Base-by-base conservation (phyloP, 805 yeast genomes). In the Ogataea sp. region DNA sequence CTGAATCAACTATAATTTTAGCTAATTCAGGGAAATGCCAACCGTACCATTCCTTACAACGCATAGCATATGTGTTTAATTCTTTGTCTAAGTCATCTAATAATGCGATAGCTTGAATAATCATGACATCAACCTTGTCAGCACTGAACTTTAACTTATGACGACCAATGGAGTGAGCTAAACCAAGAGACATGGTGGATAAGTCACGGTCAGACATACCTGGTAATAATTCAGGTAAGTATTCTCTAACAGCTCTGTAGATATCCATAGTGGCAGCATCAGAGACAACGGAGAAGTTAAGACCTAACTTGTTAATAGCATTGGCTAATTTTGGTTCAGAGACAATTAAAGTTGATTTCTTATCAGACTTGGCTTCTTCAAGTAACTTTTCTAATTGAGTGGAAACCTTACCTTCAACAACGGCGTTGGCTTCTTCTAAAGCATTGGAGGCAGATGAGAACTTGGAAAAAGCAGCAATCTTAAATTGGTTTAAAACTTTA, bases 21-120 rank as follows among this genome's bases (percentile, higher is more conserved):
- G 97, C 96, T 78, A 93, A 78, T 67, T 93, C 98, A 30, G 98
- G 98, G 81, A 93, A 93, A 67, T 93, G 98, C 98, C 98, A 93
- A 50, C 98, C 98, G 69, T 93, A 93, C 98, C 98, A 93, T 70
- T 93, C 98, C 71, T 90, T 93, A 68, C 90, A 79, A 71, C 98
- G 81, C 98, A 93, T 93, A 51, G 97, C 96, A 56, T 90, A 93
- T 39, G 97, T 93, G 71, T 93, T 93, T 55, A 93, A 76, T 66
- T 93, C 98, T 70, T 93, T 93, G 71, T 93, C 98, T 55, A 93
- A 75, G 59, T 93, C 97, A 57, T 93, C 98, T 58, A 93, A 75
- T 50, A 93, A 72, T 17, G 97, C 96, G 67, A 93, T 93, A 43
- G 98, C 98, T 71, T 93, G 98, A 48, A 93, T 94, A 62, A 93